Evolutionary conservation across 1,284 basidiomycete species (phyloP), one percentile per base, ranked within the genome.

Genomic region (Apiotrichum gracile): DNA sequence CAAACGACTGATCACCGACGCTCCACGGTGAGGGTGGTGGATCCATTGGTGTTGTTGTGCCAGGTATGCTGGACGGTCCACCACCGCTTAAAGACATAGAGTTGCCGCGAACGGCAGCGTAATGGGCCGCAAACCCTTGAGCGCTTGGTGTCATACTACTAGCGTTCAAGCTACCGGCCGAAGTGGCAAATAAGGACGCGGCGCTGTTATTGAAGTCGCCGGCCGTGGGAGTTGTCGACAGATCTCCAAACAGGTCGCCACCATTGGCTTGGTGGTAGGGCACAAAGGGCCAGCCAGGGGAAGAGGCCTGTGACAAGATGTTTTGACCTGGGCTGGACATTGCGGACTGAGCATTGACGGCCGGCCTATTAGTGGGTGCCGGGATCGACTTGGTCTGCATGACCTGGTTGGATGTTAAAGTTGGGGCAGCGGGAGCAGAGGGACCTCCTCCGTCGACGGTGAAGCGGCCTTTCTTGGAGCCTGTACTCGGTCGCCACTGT

Each of bases 381-480:
- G 19, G 41, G 17, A 31, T 44, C 29, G 31, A 5, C 16, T 33
- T 46, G 21, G 37, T 9, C 37, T 49, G 51, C 14, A 39, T 40
- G 4, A 59, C 42, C 17, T 61, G 61, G 44, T 64, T 63, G 8
- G 64, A 61, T 17, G 55, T 57, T 13, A 55, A 54, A 10, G 60
- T 54, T 1, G 61, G 61, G 13, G 59, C 52, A 6, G 61, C 51
- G 3, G 38, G 43, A 22, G 26, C 12, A 17, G 26, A 8, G 8
- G 22, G 10, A 0, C 66, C 68, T 21, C 71, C 72, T 25, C 62
- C 60, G 56, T 74, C 72, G 38, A 73, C 70, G 7, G 72, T 73
- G 57, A 74, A 74, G 13, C 70, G 65, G 3, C 71, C 72, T 60
- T 72, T 72, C 57, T 70, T 69, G 29, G 61, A 58, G 7, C 69